phyloP scores from a whole-genome alignment of 768 basidiomycete species.

The Russula emetica region DNA sequence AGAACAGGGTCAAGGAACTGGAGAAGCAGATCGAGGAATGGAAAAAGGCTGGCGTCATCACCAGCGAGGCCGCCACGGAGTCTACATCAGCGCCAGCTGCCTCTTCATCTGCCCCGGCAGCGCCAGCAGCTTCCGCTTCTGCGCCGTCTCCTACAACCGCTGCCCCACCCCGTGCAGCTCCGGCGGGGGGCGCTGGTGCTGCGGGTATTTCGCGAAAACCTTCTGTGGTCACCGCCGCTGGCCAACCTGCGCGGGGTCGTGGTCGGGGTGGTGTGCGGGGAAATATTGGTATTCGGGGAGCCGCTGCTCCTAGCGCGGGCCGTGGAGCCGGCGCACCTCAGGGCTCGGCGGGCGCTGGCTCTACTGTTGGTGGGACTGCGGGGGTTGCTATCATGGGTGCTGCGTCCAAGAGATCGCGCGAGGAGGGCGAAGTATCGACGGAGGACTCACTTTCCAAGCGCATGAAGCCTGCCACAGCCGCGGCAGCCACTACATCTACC shows the following conservation, averaged over 20 bases:
- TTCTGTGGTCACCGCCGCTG: neutral
- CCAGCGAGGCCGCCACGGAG: constrained; percentile 4
- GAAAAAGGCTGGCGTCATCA: constrained; percentile 48
- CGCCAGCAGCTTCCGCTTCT: constrained; percentile 31
- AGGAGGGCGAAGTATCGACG: constrained; percentile 19
- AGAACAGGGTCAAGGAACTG: constrained; percentile 61
- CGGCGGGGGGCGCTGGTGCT: neutral
- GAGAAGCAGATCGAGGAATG: constrained; percentile 59
- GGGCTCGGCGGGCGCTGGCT: neutral
- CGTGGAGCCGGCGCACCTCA: constrained; percentile 15
- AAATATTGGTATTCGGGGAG: constrained; percentile 23
- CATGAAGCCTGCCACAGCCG: constrained; percentile 19
- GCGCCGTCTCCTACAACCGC: constrained; percentile 31
- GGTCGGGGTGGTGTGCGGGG: constrained; percentile 21
- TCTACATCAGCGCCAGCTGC: constrained; percentile 6
- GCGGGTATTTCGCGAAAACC: constrained; percentile 4
- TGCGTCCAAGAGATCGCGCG: constrained; percentile 26
- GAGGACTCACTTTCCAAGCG: constrained; percentile 27
- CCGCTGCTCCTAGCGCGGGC: constrained; percentile 17
- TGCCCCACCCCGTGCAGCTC: constrained; percentile 20
- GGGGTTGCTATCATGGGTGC: constrained; percentile 27
- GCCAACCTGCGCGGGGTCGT: constrained; percentile 21
- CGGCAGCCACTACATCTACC: neutral
- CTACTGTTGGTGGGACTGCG: neutral
- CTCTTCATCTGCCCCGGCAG: constrained; percentile 15